Evolutionary conservation across 148 eudicot species (phyloP).

Genomic region (Heliamphora exappendiculata): DNA sequence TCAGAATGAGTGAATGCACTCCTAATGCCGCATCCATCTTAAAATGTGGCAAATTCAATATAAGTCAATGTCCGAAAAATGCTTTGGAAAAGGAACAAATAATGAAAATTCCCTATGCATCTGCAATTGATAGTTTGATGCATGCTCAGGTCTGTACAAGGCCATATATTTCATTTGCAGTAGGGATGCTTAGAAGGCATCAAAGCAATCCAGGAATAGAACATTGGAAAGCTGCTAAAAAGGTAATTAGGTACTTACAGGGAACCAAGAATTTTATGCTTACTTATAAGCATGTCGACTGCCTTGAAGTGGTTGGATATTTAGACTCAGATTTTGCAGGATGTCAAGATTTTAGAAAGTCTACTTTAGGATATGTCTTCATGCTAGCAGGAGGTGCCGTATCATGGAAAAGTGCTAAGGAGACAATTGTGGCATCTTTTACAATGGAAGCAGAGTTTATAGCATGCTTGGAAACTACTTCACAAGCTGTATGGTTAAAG

Average conservation of each 20-base stretch:
- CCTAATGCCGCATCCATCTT: neutral
- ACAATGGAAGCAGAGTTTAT: neutral
- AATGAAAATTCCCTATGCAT: neutral
- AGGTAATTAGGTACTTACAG: neutral
- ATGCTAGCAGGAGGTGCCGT: too few species aligned
- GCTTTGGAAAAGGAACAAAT: neutral
- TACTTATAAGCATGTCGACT: neutral
- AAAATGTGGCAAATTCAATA: neutral
- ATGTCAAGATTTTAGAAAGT: too few species aligned
- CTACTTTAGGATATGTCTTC: too few species aligned
- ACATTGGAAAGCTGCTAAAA: neutral
- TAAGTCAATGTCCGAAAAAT: neutral
- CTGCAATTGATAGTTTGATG: neutral
- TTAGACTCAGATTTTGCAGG: too few species aligned
- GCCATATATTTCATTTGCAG: neutral
- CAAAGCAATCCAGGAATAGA: neutral
- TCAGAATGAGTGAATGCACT: neutral
- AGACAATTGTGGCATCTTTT: neutral
- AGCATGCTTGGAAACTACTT: neutral
- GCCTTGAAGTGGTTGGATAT: too few species aligned
- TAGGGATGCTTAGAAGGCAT: neutral
- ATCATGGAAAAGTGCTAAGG: neutral
- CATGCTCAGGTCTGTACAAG: neutral
- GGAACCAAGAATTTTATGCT: neutral
- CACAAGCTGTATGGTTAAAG: neutral